These are phyloP conservation scores for Malbranchea cinnamomea DNA, from an alignment of 2,329 filamentous ascomycete genomes.

Conservation along the genomic window DNA sequence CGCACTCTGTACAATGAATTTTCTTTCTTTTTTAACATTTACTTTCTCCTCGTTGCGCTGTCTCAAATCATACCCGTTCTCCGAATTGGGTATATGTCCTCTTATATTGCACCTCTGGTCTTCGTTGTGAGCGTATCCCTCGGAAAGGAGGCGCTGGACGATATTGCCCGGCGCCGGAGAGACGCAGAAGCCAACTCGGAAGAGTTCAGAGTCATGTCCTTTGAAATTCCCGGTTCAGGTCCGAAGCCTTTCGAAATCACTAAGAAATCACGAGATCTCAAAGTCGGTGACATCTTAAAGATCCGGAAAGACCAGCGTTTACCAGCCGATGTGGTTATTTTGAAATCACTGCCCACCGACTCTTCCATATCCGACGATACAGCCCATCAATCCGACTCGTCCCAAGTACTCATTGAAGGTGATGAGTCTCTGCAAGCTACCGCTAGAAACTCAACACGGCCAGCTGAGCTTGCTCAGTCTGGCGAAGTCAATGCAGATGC, in stretches of 20 bases:
- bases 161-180: slow-evolving; percentile 69
- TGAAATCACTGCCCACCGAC: slow-evolving; percentile 63
- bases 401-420: slow-evolving; percentile 8
- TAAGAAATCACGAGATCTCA: slow-evolving; percentile 75
- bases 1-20: slow-evolving; percentile 96
- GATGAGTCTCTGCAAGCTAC: slow-evolving; percentile 16
- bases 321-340: slow-evolving; percentile 82
- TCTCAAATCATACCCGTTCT: slow-evolving; percentile 84
- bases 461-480: neutral
- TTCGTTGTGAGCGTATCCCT: slow-evolving; percentile 88
- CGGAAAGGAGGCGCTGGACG: slow-evolving; percentile 90
- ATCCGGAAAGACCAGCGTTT: slow-evolving; percentile 83
- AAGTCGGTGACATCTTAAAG: slow-evolving; percentile 90
- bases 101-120: slow-evolving; percentile 80
- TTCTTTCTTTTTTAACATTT: slow-evolving; percentile 99
- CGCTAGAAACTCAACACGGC: neutral
- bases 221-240: slow-evolving; percentile 40
- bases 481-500: slow-evolving; percentile 16
- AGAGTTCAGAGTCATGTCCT: slow-evolving; percentile 61
- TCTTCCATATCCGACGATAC: slow-evolving; percentile 24
- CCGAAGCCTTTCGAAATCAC: slow-evolving; percentile 47
- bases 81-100: slow-evolving; percentile 85
- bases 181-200: slow-evolving; percentile 94
- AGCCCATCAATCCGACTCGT: slow-evolving; percentile 10
- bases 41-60: slow-evolving; percentile 86